A percentile compares a stretch with the other conserved stretches of the same genome.
These are phyloP conservation scores for Hemileia vastatrix DNA, from an alignment of 1,284 basidiomycete species.

Conservation along the genomic window DNA sequence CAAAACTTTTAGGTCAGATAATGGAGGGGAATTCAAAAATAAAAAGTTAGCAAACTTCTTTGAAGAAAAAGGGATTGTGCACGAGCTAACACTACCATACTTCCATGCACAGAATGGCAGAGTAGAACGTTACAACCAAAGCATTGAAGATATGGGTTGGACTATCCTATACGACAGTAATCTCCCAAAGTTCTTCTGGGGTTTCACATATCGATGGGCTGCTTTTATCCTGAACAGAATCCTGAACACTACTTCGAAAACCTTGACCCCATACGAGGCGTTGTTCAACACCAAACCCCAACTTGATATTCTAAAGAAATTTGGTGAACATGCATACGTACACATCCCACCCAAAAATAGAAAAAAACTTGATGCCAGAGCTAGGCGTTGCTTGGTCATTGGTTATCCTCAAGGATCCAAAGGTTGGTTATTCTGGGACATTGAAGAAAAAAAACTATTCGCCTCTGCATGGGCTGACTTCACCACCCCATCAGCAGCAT, in stretches of 20 bases:
- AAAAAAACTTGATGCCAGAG: neutral
- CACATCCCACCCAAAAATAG: neutral
- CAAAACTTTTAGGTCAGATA: constrained; percentile 1
- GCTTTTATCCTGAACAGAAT: neutral
- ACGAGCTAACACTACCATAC: neutral
- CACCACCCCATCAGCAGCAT: too few species aligned
- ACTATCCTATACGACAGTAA: neutral
- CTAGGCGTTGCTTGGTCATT: neutral
- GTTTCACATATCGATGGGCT: neutral
- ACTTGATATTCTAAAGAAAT: neutral
- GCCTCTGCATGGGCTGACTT: neutral
- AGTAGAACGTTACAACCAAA: neutral
- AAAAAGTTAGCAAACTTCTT: neutral
- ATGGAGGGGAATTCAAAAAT: constrained; percentile 3
- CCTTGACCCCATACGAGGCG: neutral
- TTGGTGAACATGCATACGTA: neutral
- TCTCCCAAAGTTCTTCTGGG: neutral
- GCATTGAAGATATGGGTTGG: constrained; percentile 1
- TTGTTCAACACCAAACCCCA: neutral
- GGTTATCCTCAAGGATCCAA: neutral
- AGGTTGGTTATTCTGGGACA: neutral
- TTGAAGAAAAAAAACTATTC: neutral
- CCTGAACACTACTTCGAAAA: neutral
- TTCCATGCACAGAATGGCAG: neutral
- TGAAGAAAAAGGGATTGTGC: neutral